Percentiles rank a stretch among this genome's conserved stretches.
Conservation (phyloP, 164 flowering plant species). For the Malania oleifera region DNA sequence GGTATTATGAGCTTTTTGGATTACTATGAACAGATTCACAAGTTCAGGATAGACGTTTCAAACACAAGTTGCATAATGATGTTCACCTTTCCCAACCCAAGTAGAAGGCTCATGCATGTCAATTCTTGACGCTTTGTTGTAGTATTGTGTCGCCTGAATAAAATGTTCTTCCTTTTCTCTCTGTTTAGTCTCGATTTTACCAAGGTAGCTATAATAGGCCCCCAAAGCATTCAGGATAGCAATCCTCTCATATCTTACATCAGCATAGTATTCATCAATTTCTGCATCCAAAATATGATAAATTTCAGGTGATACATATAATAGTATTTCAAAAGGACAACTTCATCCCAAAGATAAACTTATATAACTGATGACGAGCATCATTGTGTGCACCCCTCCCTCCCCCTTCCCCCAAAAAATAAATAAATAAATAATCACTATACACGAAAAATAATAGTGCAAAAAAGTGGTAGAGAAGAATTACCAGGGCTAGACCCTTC, state of each 20-base stretch:
- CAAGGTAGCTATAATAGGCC: constrained; percentile 89
- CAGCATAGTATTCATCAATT: constrained; percentile 95
- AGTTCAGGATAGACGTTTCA: neutral
- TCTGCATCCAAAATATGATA: constrained; percentile 44
- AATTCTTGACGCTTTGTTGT: constrained; percentile 91
- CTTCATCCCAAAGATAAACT: too few species aligned
- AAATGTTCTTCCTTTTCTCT: constrained; percentile 90
- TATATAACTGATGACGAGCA: too few species aligned
- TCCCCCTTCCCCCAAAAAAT: neutral
- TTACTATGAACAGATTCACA: neutral
- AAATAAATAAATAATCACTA: too few species aligned
- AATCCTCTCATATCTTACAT: constrained; percentile 87
- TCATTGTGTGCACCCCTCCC: too few species aligned
- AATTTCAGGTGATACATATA: neutral
- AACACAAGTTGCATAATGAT: constrained; percentile 2
- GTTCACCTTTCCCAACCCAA: constrained; percentile 96
- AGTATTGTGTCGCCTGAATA: constrained; percentile 71
- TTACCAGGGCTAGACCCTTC: constrained; percentile 98
- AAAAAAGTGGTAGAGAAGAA: neutral
- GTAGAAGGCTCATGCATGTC: constrained; percentile 96
- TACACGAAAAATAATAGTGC: too few species aligned
- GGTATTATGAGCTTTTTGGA: too few species aligned
- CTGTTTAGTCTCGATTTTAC: constrained; percentile 80
- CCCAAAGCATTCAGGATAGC: constrained; percentile 93
- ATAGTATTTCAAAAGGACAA: neutral